Evolutionary conservation across 2,329 filamentous ascomycete genomes (phyloP), one percentile per base, ranked within the genome.

Genomic region (Tolypocladium capitatum): DNA sequence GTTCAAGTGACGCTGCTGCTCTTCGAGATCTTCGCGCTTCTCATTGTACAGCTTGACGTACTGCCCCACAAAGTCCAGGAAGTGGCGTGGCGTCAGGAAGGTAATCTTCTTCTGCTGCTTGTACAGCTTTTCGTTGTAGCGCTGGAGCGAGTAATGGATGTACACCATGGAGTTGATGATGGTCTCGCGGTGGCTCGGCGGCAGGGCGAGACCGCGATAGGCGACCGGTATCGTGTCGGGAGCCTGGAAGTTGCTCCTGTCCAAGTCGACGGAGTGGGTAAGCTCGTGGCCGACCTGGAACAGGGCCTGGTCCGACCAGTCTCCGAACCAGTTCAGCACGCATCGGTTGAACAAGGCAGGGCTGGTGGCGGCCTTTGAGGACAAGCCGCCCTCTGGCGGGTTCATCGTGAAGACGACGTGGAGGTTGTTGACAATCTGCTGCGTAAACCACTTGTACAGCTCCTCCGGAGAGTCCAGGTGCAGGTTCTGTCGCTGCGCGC

Each of bases 341-440:
- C 92, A 99, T 75, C 92, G 84, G 72, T 99, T 99, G 83, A 99
- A 99, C 60, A 99, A 70, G 36, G 92, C 92, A 51, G 92, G 92
- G 76, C 89, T 96, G 3, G 94, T 98, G 28, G 92, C 94, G 48
- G 92, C 92, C 71, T 96, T 97, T 31, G 89, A 95, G 2, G 87
- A 92, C 9, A 99, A 71, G 0, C 92, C 91, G 57, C 92, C 92
- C 61, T 96, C 88, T 0, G 92, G 94, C 14, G 92, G 92, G 66
- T 99, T 99, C 92, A 99, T 99, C 3, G 92, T 99, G 66, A 99
- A 98, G 21, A 99, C 92, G 43, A 99, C 92, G 60, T 99, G 92
- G 36, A 99, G 71, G 61, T 99, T 99, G 73, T 95, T 95, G 63
- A 98, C 86, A 59, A 99, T 97, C 65, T 99, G 92, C 59, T 94